Evolutionary conservation across 2,329 filamentous ascomycete species (phyloP).

Genomic region (Monilinia polystroma): DNA sequence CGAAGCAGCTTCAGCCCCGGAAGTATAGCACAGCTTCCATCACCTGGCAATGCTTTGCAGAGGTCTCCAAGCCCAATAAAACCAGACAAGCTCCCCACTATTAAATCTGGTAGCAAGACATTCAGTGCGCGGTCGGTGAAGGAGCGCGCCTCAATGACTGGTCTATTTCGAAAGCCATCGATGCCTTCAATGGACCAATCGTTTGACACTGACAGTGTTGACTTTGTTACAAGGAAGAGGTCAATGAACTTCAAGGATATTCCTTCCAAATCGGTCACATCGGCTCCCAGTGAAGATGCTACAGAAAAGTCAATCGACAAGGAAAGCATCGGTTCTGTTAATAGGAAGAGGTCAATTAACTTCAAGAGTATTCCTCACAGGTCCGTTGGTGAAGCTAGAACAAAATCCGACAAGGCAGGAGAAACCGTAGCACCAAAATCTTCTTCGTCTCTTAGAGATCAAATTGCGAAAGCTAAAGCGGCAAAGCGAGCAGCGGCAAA

Average conservation of each 20-base stretch:
- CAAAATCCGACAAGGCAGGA: conserved; percentile 37
- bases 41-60: conserved; percentile 39
- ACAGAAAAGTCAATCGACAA: conserved; percentile 40
- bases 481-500: conserved; percentile 59
- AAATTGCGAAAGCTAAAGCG: conserved; percentile 90
- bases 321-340: conserved; percentile 30
- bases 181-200: conserved; percentile 44
- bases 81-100: conserved; percentile 31
- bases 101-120: conserved; percentile 49
- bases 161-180: conserved; percentile 56
- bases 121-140: conserved; percentile 49
- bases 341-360: conserved; percentile 34
- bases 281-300: conserved; percentile 31
- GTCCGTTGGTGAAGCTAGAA: conserved; percentile 26
- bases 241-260: conserved; percentile 35
- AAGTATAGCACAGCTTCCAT: conserved; percentile 39
- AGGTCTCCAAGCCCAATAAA: conserved; percentile 41
- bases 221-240: conserved; percentile 33
- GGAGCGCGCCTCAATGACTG: conserved; percentile 53
- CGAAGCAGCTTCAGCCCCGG: conserved; percentile 27
- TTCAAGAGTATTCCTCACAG: conserved; percentile 33
- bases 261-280: conserved; percentile 31
- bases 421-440: conserved; percentile 59
- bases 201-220: conserved; percentile 30
- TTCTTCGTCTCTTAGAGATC: conserved; percentile 78